A percentile compares a stretch with the other conserved stretches of the same genome.
Conservation (phyloP, 768 basidiomycete genomes). For the Galerina marginata region DNA sequence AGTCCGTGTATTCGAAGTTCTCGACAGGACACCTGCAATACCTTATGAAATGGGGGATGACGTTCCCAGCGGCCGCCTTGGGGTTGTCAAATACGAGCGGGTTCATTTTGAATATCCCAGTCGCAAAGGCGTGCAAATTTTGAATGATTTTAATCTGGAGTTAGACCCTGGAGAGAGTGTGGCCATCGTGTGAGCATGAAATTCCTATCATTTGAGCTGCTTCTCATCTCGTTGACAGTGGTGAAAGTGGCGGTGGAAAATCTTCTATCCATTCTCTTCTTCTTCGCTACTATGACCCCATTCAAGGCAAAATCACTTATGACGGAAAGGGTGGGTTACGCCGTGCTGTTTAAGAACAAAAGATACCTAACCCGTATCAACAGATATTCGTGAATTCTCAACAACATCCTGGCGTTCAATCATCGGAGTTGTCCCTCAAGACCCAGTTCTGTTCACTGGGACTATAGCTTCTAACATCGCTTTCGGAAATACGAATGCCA, state of each 20-base stretch:
- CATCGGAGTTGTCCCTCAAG: slow-evolving; percentile 96
- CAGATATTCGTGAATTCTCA: slow-evolving; percentile 88
- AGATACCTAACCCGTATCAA: background rate
- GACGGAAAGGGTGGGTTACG: slow-evolving; percentile 77
- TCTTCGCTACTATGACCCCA: slow-evolving; percentile 88
- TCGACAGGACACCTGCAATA: slow-evolving; percentile 82
- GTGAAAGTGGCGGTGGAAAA: slow-evolving; percentile 93
- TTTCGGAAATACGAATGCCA: slow-evolving; percentile 78
- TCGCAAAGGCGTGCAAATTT: slow-evolving; percentile 77
- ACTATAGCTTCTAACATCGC: slow-evolving; percentile 96
- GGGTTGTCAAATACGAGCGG: slow-evolving; percentile 79
- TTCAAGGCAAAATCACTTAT: slow-evolving; percentile 81
- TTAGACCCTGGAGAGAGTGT: slow-evolving; percentile 86
- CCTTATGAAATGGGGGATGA: slow-evolving; percentile 64
- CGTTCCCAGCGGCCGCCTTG: slow-evolving; percentile 61
- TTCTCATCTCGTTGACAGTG: slow-evolving; percentile 50
- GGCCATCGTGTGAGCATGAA: slow-evolving; percentile 80
- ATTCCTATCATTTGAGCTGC: background rate
- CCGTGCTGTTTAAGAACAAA: slow-evolving; percentile 13
- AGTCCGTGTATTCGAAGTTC: slow-evolving; percentile 89
- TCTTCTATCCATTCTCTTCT: slow-evolving; percentile 89
- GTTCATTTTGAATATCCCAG: slow-evolving; percentile 91
- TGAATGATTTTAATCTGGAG: slow-evolving; percentile 83
- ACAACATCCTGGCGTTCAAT: slow-evolving; percentile 85
- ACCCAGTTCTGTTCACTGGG: slow-evolving; percentile 88